phyloP scores from a whole-genome alignment of 2,329 filamentous ascomycete species.

The Colletotrichum tropicicola region DNA sequence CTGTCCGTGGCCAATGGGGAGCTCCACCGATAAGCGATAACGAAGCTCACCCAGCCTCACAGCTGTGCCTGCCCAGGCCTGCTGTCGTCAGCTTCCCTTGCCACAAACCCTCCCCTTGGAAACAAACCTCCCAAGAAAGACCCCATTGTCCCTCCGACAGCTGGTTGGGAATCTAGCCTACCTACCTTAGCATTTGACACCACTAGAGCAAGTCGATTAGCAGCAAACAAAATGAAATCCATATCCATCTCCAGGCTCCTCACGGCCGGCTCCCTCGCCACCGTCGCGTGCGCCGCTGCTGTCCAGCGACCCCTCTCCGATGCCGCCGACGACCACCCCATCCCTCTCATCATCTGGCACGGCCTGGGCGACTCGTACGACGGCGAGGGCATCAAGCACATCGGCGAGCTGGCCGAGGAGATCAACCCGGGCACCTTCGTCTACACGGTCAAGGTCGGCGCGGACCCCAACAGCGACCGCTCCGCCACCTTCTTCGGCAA shows the following conservation, averaged over 20 bases:
- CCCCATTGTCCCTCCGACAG: neutral
- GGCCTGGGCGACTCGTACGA: constrained; percentile 80
- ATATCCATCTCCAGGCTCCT: constrained; percentile 43
- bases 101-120: constrained; percentile 26
- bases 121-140: neutral
- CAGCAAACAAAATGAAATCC: constrained; percentile 37
- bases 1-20: constrained; percentile 33
- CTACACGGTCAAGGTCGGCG: constrained; percentile 79
- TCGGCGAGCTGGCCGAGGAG: constrained; percentile 76
- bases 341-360: constrained; percentile 96
- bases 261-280: constrained; percentile 37
- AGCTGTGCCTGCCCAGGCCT: constrained; percentile 35
- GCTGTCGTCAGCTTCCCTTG: constrained; percentile 36
- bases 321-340: constrained; percentile 68
- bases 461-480: constrained; percentile 74
- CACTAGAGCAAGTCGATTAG: constrained; percentile 11
- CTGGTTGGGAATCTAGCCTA: neutral
- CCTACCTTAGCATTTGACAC: neutral
- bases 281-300: constrained; percentile 32
- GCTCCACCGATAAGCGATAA: constrained; percentile 17
- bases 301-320: constrained; percentile 28
- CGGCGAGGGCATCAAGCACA: constrained; percentile 75
- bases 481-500: constrained; percentile 92
- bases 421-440: constrained; percentile 86
- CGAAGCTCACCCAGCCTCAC: constrained; percentile 31